These are phyloP conservation scores for Anthoceros angustus DNA, from an alignment of 225 moss, liverwort and hornwort genomes.

Conservation along the genomic window DNA sequence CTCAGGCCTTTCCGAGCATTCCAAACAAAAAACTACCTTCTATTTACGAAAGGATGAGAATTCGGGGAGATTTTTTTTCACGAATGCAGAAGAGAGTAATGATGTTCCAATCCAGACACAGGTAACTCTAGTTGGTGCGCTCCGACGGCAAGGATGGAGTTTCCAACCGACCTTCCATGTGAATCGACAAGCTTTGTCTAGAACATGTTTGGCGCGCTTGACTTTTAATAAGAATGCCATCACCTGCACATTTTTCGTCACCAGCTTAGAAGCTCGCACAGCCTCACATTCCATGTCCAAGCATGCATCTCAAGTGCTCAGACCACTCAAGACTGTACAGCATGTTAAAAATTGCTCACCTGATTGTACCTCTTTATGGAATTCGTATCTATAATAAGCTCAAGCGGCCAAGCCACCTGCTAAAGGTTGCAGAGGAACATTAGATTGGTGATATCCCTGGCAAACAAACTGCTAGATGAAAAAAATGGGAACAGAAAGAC, in stretches of 20 bases:
- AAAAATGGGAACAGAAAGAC: not conserved
- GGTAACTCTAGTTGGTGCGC: too few species aligned
- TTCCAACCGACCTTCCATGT: constrained; percentile 68
- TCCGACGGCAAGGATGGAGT: not conserved
- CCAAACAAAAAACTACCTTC: too few species aligned
- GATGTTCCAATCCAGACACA: too few species aligned
- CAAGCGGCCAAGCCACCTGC: constrained; percentile 94
- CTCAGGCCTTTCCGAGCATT: too few species aligned
- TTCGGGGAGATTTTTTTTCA: too few species aligned
- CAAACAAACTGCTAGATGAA: not conserved
- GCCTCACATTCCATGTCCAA: too few species aligned
- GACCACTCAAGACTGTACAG: not conserved
- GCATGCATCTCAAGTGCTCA: not conserved
- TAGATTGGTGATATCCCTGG: constrained; percentile 2
- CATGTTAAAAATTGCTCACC: constrained; percentile 18
- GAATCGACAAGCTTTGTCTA: constrained; percentile 99
- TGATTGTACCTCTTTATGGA: constrained; percentile 85
- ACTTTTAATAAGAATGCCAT: constrained; percentile 96
- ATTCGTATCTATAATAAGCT: constrained; percentile 65
- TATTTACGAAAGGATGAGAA: not conserved
- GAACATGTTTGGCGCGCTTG: constrained; percentile 95
- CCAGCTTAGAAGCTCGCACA: not conserved
- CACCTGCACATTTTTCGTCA: constrained; percentile 28
- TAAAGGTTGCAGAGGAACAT: constrained; percentile 9
- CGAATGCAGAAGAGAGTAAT: not conserved